Base-by-base conservation (phyloP, 768 basidiomycete genomes). In the Pleurotus tuber-regium region DNA sequence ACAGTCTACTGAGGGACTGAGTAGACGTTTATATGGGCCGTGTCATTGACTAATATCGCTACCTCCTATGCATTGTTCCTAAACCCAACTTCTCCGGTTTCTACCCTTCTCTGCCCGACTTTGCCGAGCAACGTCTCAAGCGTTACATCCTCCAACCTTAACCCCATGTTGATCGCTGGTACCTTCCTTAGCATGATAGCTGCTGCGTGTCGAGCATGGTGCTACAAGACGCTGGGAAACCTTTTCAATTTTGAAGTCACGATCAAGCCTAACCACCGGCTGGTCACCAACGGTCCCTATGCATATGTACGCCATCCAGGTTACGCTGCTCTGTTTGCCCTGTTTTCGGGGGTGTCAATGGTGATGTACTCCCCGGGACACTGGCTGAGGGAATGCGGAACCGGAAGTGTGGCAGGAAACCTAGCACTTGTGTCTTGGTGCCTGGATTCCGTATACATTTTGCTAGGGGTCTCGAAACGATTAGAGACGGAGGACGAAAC, bases 201-300 rank as follows among this genome's bases (percentile, higher is more conserved):
- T 4, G 30, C 28, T 12, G 19, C 35, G 29, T 35, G 29, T 6
- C 29, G 46, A 48, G 8, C 19, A 9, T 48, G 46, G 46, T 46
- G 24, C 43, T 46, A 26, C 43, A 55, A 66, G 36, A 63, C 68
- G 3, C 53, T 70, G 10, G 65, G 65, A 11, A 42, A 42, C 1
- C 43, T 53, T 16, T 66, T 63, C 51, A 63, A 61, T 8, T 63
- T 65, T 29, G 51, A 61, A 31, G 48, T 65, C 23, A 53, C 52
- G 16, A 53, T 65, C 21, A 50, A 30, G 31, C 42, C 47, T 6
- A 46, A 54, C 10, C 65, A 66, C 35, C 44, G 48, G 23, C 59
- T 66, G n/a, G 53, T 66, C 25, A 62, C 56, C 3, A 49, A 47
- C 16, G 62, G 64, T 1, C 64, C 62, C 2, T 66, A 66, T 48